Evolutionary conservation across 768 basidiomycete genomes (phyloP).

Genomic region (Auricularia sp.): DNA sequence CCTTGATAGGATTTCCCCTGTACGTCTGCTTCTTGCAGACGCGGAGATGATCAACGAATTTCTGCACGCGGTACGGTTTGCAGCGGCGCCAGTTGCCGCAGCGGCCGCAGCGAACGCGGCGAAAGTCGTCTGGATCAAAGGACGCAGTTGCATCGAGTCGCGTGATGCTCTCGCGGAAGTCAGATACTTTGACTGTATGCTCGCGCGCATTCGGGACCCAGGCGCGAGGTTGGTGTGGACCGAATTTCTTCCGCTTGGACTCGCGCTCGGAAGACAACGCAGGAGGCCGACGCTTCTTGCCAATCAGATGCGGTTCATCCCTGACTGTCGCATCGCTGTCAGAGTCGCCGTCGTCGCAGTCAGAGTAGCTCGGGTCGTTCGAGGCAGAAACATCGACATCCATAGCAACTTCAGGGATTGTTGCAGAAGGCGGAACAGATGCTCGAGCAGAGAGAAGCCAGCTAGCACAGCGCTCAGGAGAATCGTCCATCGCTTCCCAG

Average conservation of each 20-base stretch:
- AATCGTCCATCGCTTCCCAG: no score
- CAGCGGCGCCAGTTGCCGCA: background rate
- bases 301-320: background rate
- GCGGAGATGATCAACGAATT: background rate
- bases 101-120: background rate
- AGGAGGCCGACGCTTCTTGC: background rate
- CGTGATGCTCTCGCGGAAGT: background rate
- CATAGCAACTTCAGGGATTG: no score
- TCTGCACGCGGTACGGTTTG: background rate
- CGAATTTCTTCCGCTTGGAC: background rate
- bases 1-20: no score
- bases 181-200: background rate
- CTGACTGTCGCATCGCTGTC: no score
- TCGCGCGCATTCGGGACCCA: background rate
- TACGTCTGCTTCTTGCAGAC: no score
- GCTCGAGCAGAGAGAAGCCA: no score
- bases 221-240: background rate
- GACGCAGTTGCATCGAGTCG: background rate
- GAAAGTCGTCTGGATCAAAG: background rate
- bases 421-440: no score
- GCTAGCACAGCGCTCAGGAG: no score
- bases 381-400: no score
- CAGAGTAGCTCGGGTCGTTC: no score
- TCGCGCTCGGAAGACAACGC: background rate
- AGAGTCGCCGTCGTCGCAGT: no score